Conservation (phyloP, 768 basidiomycete species). For the Daedaleopsis nitida region DNA sequence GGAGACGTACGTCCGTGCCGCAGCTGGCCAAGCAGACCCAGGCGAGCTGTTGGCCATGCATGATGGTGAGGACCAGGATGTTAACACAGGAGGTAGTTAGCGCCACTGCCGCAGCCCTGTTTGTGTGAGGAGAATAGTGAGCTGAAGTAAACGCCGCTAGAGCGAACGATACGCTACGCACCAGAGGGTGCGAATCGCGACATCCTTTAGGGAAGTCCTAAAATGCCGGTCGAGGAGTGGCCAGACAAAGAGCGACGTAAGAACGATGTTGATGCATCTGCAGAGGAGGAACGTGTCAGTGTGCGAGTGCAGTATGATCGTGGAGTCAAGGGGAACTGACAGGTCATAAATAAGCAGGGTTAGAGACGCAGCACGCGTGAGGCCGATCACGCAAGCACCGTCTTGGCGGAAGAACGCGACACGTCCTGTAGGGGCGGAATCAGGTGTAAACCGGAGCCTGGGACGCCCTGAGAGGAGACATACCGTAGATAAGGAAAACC, state of each 20-base stretch:
- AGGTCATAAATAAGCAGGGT: constrained; percentile 50
- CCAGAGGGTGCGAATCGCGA: constrained; percentile 47
- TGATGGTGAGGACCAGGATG: constrained; percentile 45
- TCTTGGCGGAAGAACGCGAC: constrained; percentile 39
- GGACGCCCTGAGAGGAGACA: too few species aligned
- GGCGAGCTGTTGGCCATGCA: constrained; percentile 48
- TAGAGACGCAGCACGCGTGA: constrained; percentile 45
- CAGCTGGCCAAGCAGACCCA: constrained; percentile 51
- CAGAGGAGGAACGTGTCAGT: not conserved
- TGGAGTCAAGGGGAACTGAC: constrained; percentile 31
- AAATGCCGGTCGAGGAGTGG: constrained; percentile 43
- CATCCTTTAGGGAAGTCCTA: constrained; percentile 36
- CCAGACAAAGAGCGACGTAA: constrained; percentile 49
- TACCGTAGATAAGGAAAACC: constrained; percentile 41
- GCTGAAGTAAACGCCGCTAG: not conserved
- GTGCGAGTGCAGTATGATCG: not conserved
- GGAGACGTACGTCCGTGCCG: constrained; percentile 33
- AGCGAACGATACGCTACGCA: constrained; percentile 24
- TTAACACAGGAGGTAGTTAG: constrained; percentile 53
- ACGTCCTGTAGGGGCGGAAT: constrained; percentile 32
- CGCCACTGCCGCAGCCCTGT: constrained; percentile 48
- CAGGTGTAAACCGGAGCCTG: too few species aligned
- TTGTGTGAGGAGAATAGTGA: constrained; percentile 18
- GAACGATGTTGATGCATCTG: constrained; percentile 38
- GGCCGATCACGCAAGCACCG: constrained; percentile 49